Base-by-base conservation (phyloP, 2,329 filamentous ascomycete genomes). In the Colletotrichum sp. region DNA sequence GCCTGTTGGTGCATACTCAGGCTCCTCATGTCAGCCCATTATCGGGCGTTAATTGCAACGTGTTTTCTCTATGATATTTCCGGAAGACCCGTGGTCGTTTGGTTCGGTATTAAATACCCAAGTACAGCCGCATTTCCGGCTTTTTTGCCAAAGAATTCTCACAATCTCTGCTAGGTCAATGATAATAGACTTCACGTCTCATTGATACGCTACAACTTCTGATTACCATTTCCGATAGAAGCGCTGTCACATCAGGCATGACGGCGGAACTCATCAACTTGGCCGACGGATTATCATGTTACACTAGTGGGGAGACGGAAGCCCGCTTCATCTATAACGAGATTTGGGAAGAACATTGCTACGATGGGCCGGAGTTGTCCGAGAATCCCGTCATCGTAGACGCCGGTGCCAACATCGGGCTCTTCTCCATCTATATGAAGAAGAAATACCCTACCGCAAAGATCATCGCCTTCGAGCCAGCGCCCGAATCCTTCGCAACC, bases 391-490 rank as follows among this genome's bases (percentile, higher is more conserved):
- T 79, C 59, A 73, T 80, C 13, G 64, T 81, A 44, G 80, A 81
- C 44, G 79, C 73, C n/a, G 81, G 81, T 22, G 81, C 79, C 59
- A 79, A 81, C 68, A 80, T 82, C 34, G 81, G 81, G 52, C 55
- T 82, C 28, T 81, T 81, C 72, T 76, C 71, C 30, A 28, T 81
- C 3, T 82, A 79, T 73, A 80, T 79, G 74, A 81, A 81, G 74
- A 22, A 66, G 10, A 78, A 79, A 64, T 79, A 80, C 52, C 81
- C 81, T 2, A 39, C 22, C 3, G 69, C 80, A n/a, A 72, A 68
- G 13, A 79, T 82, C 73, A 66, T 80, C 24, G 81, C 81, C 3
- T 81, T 81, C 36, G 80, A 81, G 75, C 80, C 81, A 5, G 80
- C 77, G 5, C 80, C 80, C 4, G 28, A 77, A 13, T 80, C 76